These are phyloP conservation scores for Candida labiduridarum DNA, from an alignment of 1,139 yeast species.

Conservation along the genomic window DNA sequence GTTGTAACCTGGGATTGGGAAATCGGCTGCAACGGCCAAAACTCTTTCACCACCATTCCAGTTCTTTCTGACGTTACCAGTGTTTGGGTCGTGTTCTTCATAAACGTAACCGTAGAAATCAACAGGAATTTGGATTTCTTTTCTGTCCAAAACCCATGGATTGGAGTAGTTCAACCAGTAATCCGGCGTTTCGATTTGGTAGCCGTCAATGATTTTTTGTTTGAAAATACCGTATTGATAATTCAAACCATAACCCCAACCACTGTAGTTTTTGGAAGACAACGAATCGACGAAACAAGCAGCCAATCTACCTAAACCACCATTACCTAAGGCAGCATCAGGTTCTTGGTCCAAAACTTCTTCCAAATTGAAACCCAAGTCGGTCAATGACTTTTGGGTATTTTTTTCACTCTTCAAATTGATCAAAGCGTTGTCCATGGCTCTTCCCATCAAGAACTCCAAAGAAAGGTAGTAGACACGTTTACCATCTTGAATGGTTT, in stretches of 20 bases:
- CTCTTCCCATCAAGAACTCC: constrained; percentile 94
- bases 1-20: constrained; percentile 90
- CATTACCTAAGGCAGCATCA: constrained; percentile 94
- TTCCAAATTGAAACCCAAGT: constrained; percentile 85
- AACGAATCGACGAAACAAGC: constrained; percentile 93
- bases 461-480: constrained; percentile 84
- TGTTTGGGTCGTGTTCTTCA: constrained; percentile 55
- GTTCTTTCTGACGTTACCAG: constrained; percentile 53
- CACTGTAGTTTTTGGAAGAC: constrained; percentile 84
- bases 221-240: constrained; percentile 93
- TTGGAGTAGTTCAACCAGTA: constrained; percentile 87
- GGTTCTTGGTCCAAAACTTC: constrained; percentile 86
- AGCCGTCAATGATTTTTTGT: constrained; percentile 88
- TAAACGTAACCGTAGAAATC: constrained; percentile 87
- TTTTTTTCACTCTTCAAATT: constrained; percentile 61
- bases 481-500: constrained; percentile 82
- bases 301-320: constrained; percentile 93
- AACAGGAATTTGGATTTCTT: constrained; percentile 89
- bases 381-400: constrained; percentile 59
- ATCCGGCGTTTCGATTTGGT: constrained; percentile 93
- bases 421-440: constrained; percentile 90
- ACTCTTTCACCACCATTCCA: constrained; percentile 94
- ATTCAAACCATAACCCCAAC: constrained; percentile 96
- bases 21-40: constrained; percentile 89
- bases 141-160: constrained; percentile 91